Evolutionary conservation across 345 rosid genomes (phyloP), one percentile per base, ranked within the genome.

Genomic region (Aethionema arabicum): DNA sequence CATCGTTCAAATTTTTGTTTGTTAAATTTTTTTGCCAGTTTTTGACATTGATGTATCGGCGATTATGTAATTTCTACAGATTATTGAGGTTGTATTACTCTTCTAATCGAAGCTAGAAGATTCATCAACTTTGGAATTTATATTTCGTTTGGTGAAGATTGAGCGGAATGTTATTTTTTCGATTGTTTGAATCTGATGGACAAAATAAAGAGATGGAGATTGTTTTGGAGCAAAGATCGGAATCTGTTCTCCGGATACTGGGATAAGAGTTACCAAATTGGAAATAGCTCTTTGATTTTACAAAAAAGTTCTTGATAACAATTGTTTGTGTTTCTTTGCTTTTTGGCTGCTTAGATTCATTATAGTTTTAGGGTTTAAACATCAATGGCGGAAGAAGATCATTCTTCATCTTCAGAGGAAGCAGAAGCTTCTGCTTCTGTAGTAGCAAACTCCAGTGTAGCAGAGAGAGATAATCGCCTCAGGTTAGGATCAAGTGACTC

Each of bases 401-500:
- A 42, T 55, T 72, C 67, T 70, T 54, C 52, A n/a, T 72, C 67
- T 70, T 54, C 52, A n/a, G 62, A 56, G 61, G 78, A 73, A 50
- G 79, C 75, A 59, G 65, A 60, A 76, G 15, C 16, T 31, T 32
- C 35, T 6, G 56, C 40, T 49, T 42, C 42, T 52, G 60, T n/a
- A 8, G 60, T 33, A 4, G 56, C 53, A 65, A 79, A 60, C 47
- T 57, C 54, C 11, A 70, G 56, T 74, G 79, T 62, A 55, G 80
- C 73, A 82, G 79, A 78, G 61, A 72, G 74, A 59, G 76, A 86
- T 74, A 83, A 83, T 70, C 76, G 72, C 27, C 68, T 58, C 31
- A 66, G 65, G 55, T 48, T 73, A 54, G 82, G 80, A 82, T 75
- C 85, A 67, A 80, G 76, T 69, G 90, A 84, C 74, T 79, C 82